Conservation (phyloP, 768 basidiomycete species). For the Asterophora lycoperdoides region DNA sequence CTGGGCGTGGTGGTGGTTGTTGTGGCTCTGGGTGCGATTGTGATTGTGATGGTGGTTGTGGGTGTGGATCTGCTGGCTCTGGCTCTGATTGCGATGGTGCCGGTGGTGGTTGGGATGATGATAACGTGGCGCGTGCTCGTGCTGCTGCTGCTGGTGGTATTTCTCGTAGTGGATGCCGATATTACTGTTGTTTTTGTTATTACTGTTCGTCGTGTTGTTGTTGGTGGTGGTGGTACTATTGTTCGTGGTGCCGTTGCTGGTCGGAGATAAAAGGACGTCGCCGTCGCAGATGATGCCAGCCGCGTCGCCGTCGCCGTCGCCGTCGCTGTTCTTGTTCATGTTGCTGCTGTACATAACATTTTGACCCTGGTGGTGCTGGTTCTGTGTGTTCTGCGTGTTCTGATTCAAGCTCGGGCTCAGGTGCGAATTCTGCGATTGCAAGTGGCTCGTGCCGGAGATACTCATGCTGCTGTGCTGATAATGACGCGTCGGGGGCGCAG, state of each 20-base stretch:
- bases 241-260: background rate
- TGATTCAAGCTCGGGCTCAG: conserved; percentile 3
- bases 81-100: conserved; percentile 10
- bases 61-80: background rate
- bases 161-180: conserved; percentile 8
- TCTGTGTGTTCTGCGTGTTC: no score
- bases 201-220: background rate
- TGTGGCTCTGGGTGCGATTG: background rate
- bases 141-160: background rate
- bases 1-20: background rate
- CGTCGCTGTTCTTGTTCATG: conserved; percentile 25
- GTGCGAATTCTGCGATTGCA: background rate
- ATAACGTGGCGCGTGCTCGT: conserved; percentile 1
- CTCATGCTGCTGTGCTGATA: conserved; percentile 49
- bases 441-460: conserved; percentile 22
- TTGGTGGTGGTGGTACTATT: background rate
- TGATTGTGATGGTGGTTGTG: background rate
- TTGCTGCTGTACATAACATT: conserved; percentile 7
- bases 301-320: conserved; percentile 21
- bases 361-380: background rate
- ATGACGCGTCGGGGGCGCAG: conserved; percentile 33
- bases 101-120: conserved; percentile 16
- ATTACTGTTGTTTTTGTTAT: background rate
- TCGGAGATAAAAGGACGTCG: background rate
- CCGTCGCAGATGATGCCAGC: conserved; percentile 10